Percentiles rank a stretch among this genome's conserved stretches.
Evolutionary conservation across 1,284 basidiomycete genomes (phyloP).

Genomic region (Rhodotorula glutinis): DNA sequence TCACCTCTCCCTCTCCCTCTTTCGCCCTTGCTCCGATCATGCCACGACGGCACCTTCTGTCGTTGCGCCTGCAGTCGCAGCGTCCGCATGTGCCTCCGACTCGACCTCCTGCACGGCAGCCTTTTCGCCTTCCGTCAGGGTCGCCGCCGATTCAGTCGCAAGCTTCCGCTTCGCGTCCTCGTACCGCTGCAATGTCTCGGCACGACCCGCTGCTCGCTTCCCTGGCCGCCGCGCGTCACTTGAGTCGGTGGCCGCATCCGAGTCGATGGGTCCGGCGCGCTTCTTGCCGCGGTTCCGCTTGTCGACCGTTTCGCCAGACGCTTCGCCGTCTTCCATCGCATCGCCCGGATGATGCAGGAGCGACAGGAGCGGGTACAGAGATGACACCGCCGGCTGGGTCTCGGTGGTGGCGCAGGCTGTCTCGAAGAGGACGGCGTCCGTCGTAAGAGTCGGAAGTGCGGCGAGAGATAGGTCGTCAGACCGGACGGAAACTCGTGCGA

Average conservation of each 20-base stretch:
- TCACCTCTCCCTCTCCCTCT: no score
- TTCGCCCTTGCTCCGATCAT: background rate
- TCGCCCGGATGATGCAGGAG: conserved; percentile 38
- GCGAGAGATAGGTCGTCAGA: background rate
- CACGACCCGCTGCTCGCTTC: conserved; percentile 28
- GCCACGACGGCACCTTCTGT: conserved; percentile 1
- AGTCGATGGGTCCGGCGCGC: background rate
- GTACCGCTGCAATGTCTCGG: conserved; percentile 31
- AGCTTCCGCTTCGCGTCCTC: conserved; percentile 30
- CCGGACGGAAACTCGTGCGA: conserved; percentile 4
- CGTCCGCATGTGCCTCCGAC: conserved; percentile 4
- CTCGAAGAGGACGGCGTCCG: conserved; percentile 10
- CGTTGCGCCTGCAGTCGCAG: background rate
- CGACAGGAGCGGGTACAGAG: conserved; percentile 39
- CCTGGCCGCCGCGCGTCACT: conserved; percentile 4
- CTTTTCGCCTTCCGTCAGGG: conserved; percentile 20
- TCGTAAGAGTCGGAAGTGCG: conserved; percentile 13
- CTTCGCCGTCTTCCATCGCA: conserved; percentile 2
- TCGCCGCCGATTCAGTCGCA: background rate
- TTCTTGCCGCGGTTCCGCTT: conserved; percentile 13
- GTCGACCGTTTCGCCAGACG: background rate
- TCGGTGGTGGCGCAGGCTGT: background rate
- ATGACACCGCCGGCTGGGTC: background rate
- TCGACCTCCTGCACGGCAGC: conserved; percentile 14
- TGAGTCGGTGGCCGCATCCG: background rate